These are phyloP conservation scores for Berkeleyomyces basicola DNA, from an alignment of 2,329 filamentous ascomycete species.

Conservation along the genomic window DNA sequence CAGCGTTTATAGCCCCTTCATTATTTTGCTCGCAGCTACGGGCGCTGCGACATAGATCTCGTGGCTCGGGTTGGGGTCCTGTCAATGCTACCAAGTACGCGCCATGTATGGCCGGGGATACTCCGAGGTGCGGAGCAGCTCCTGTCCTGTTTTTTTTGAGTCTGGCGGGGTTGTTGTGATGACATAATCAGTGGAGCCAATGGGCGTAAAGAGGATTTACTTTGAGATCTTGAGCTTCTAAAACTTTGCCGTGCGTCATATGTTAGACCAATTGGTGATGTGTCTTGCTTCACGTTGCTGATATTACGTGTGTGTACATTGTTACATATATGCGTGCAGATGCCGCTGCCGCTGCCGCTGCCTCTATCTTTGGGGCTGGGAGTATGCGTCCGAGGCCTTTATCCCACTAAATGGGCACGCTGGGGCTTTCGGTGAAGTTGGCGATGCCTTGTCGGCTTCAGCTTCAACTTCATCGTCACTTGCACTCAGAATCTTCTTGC, in stretches of 20 bases:
- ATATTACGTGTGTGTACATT: too few relatives aligned
- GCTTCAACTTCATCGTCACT: conserved; percentile 20
- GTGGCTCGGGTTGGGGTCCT: too few relatives aligned
- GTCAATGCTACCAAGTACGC: too few relatives aligned
- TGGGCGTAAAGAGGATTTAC: not conserved
- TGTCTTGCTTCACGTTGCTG: too few relatives aligned
- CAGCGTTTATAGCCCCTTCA: too few relatives aligned
- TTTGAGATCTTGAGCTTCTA: conserved; percentile 24
- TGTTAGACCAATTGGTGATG: too few relatives aligned
- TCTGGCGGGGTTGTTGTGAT: not conserved
- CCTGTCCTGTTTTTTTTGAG: not conserved
- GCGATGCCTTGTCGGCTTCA: conserved; percentile 25
- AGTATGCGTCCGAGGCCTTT: conserved; percentile 22
- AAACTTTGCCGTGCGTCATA: too few relatives aligned
- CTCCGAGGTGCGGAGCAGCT: not conserved
- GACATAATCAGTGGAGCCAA: not conserved
- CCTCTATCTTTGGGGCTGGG: not conserved
- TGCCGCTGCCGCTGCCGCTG: conserved; percentile 17
- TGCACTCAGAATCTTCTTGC: conserved; percentile 38
- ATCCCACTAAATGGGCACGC: conserved; percentile 28
- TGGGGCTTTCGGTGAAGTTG: conserved; percentile 30
- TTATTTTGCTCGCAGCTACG: too few relatives aligned
- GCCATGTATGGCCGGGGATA: not conserved
- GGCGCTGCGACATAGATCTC: not conserved
- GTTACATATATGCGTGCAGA: too few relatives aligned